Evolutionary conservation across 1,284 basidiomycete species (phyloP).

Genomic region (Leccinum cinnamomeum): DNA sequence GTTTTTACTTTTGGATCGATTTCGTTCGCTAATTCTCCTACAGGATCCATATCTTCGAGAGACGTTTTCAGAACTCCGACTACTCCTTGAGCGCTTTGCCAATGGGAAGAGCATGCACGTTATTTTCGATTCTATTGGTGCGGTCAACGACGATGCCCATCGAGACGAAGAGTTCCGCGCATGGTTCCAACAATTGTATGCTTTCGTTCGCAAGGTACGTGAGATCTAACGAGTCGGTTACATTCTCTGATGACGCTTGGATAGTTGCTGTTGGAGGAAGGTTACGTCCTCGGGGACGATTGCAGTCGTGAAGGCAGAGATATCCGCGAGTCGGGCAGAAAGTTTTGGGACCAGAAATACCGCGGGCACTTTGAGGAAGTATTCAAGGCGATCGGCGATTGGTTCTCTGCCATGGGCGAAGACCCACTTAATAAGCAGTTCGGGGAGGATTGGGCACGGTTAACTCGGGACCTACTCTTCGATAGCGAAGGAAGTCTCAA

Average conservation of each 20-base stretch:
- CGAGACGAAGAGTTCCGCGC: constrained; percentile 74
- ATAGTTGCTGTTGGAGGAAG: constrained; percentile 79
- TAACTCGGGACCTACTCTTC: constrained; percentile 83
- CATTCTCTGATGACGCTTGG: constrained; percentile 6
- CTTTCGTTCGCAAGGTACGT: constrained; percentile 64
- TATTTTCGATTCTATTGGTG: constrained; percentile 72
- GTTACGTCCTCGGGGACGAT: constrained; percentile 83
- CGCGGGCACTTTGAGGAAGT: constrained; percentile 80
- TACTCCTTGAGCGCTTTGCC: constrained; percentile 90
- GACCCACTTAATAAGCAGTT: constrained; percentile 84
- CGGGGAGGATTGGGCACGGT: constrained; percentile 79
- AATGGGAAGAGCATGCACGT: constrained; percentile 67
- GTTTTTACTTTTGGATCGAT: not conserved
- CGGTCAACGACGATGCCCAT: constrained; percentile 73
- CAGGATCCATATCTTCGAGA: constrained; percentile 58
- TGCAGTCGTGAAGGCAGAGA: constrained; percentile 63
- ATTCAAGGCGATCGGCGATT: constrained; percentile 68
- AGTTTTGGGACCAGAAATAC: constrained; percentile 87
- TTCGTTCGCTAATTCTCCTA: constrained; percentile 6
- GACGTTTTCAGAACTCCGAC: constrained; percentile 69
- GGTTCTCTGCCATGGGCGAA: constrained; percentile 82
- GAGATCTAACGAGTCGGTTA: not conserved
- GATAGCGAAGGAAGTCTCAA: constrained; percentile 77
- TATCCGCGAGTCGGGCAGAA: constrained; percentile 68
- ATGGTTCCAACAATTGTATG: constrained; percentile 75